Evolutionary conservation across 2,329 filamentous ascomycete genomes (phyloP).

Genomic region (Fusarium sp.): DNA sequence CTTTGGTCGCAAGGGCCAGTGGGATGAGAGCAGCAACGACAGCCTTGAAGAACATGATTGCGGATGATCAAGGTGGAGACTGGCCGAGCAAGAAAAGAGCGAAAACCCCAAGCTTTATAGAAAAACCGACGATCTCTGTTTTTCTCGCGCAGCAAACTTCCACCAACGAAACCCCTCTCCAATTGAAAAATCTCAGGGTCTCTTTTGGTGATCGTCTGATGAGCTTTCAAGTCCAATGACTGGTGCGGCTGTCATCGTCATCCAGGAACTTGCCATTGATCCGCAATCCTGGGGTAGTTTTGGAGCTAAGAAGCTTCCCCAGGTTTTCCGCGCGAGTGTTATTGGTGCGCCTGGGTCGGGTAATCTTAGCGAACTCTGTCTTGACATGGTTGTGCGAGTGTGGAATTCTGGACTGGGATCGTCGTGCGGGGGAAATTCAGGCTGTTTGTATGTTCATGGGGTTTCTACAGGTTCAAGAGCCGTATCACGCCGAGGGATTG

Average conservation of each 20-base stretch:
- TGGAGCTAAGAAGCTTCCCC: conserved; percentile 28
- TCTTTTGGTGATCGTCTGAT: conserved; percentile 19
- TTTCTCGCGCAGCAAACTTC: conserved; percentile 2
- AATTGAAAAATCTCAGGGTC: neutral
- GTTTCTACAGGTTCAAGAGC: neutral
- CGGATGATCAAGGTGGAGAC: conserved; percentile 3
- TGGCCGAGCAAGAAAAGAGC: neutral
- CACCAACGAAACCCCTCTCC: conserved; percentile 10
- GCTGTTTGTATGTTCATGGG: neutral
- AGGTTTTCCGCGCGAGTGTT: conserved; percentile 11
- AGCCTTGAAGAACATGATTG: conserved; percentile 33
- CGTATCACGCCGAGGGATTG: conserved; percentile 19
- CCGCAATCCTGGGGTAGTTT: conserved; percentile 15
- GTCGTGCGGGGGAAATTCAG: conserved; percentile 33
- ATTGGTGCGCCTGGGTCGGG: conserved; percentile 31
- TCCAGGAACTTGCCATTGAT: conserved; percentile 6
- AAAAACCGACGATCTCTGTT: neutral
- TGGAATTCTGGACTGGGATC: conserved; percentile 32
- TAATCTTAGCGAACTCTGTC: conserved; percentile 16
- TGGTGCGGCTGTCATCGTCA: conserved; percentile 26
- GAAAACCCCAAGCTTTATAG: conserved; percentile 24
- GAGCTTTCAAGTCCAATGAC: conserved; percentile 10
- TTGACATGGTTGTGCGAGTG: conserved; percentile 12
- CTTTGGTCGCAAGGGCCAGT: conserved; percentile 22
- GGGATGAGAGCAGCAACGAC: conserved; percentile 27